Evolutionary conservation across 306 rosid species (phyloP).

Genomic region (Cicer arietinum): DNA sequence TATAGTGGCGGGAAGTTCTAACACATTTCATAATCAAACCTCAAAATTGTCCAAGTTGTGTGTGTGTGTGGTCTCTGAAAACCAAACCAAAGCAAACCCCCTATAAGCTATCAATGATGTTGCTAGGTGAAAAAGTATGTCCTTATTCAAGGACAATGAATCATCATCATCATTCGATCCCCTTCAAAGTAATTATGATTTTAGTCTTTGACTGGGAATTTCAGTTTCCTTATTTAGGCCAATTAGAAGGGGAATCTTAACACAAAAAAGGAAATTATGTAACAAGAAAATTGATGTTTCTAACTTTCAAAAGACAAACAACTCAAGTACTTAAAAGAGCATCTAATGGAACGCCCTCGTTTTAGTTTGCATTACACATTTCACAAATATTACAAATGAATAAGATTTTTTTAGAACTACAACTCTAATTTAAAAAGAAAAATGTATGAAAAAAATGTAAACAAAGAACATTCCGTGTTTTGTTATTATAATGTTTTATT

Average conservation of each 20-base stretch:
- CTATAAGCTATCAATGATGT: slow-evolving; percentile 37
- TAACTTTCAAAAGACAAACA: slow-evolving; percentile 16
- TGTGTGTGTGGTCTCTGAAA: slow-evolving; percentile 37
- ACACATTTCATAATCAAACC: slow-evolving; percentile 27
- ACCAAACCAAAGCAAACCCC: slow-evolving; percentile 35
- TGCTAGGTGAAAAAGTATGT: slow-evolving; percentile 31
- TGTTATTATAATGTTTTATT: no score
- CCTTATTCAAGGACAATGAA: slow-evolving; percentile 38
- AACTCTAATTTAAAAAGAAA: no score
- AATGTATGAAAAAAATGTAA: no score
- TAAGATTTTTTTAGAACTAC: no score
- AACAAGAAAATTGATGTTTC: slow-evolving; percentile 16
- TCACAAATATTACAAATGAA: no score
- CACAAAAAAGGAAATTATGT: slow-evolving; percentile 26
- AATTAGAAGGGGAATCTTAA: slow-evolving; percentile 40
- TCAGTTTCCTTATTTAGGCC: slow-evolving; percentile 24
- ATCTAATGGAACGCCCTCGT: neutral
- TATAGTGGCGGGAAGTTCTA: slow-evolving; percentile 19
- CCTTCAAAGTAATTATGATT: slow-evolving; percentile 38
- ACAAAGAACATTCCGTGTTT: no score
- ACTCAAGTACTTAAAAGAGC: slow-evolving; percentile 17
- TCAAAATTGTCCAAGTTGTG: slow-evolving; percentile 25
- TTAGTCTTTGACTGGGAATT: slow-evolving; percentile 46
- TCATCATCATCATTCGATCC: slow-evolving; percentile 26
- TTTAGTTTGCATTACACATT: no score